Evolutionary conservation across 345 rosid species (phyloP).

Genomic region (Rhizophora apiculata): DNA sequence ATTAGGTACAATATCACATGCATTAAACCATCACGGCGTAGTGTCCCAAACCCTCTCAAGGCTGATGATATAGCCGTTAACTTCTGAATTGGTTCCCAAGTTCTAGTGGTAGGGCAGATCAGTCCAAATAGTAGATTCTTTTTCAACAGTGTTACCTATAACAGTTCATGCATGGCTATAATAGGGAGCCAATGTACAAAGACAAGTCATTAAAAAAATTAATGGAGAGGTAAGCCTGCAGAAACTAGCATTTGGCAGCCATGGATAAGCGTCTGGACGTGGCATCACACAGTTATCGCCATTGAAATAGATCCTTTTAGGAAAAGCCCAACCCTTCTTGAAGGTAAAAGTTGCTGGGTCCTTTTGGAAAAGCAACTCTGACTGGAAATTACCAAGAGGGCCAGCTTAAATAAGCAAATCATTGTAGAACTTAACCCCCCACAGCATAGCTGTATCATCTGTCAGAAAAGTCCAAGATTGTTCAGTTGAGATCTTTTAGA

Average conservation of each 20-base stretch:
- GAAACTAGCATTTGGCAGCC: slow-evolving; percentile 63
- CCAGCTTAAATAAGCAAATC: slow-evolving; percentile 82
- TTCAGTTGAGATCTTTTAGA: background rate
- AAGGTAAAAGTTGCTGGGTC: slow-evolving; percentile 57
- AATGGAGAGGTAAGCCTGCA: slow-evolving; percentile 20
- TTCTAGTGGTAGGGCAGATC: slow-evolving; percentile 6
- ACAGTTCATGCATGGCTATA: slow-evolving; percentile 17
- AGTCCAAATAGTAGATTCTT: background rate
- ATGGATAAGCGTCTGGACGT: slow-evolving; percentile 72
- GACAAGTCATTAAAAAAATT: slow-evolving; percentile 22
- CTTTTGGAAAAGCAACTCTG: slow-evolving; percentile 77
- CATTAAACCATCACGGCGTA: no score
- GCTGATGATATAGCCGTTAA: no score
- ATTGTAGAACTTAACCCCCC: slow-evolving; percentile 72
- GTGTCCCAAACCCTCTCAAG: no score
- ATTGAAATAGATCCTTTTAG: slow-evolving; percentile 76
- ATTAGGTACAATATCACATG: no score
- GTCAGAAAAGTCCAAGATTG: slow-evolving; percentile 8
- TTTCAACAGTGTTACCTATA: background rate
- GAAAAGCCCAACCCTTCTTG: slow-evolving; percentile 86
- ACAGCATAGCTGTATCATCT: slow-evolving; percentile 85
- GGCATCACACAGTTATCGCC: slow-evolving; percentile 91
- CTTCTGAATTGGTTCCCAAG: background rate
- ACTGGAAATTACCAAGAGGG: slow-evolving; percentile 69
- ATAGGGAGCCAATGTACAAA: slow-evolving; percentile 39